A percentile compares a stretch with the other conserved stretches of the same genome.
These are phyloP conservation scores for Forsythia suspensa DNA, from an alignment of 257 asterid species.

Conservation along the genomic window DNA sequence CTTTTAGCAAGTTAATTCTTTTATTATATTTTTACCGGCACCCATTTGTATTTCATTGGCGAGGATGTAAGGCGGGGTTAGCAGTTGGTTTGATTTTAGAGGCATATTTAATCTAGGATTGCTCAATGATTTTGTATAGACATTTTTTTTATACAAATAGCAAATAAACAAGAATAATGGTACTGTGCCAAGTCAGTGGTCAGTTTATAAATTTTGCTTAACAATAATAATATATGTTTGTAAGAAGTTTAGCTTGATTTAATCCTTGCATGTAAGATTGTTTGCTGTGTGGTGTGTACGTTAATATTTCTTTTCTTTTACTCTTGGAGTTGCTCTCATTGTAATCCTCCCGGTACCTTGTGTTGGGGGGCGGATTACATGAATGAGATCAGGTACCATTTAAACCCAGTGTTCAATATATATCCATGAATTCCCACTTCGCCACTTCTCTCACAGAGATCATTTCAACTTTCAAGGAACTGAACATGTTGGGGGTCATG, in stretches of 20 bases:
- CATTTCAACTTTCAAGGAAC: no score
- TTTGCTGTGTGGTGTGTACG: background rate
- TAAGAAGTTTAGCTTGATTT: background rate
- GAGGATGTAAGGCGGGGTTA: background rate
- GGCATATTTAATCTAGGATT: background rate
- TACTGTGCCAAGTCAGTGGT: background rate
- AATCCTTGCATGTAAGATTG: background rate
- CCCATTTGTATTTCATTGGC: background rate
- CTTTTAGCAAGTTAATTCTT: background rate
- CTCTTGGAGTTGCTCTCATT: no score
- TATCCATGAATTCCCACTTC: no score
- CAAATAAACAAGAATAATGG: background rate
- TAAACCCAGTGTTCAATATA: no score
- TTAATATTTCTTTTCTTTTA: no score
- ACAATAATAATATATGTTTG: background rate
- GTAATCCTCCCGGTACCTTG: no score
- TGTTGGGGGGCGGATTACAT: no score
- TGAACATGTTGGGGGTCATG: no score
- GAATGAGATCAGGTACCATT: no score
- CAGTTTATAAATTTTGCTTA: background rate
- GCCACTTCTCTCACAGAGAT: no score
- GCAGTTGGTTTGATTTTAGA: background rate
- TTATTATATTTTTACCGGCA: background rate
- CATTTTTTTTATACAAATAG: background rate
- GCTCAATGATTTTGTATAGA: background rate